phyloP scores from a whole-genome alignment of 2,329 filamentous ascomycete genomes.

The Coniosporium tulheliwenetii region DNA sequence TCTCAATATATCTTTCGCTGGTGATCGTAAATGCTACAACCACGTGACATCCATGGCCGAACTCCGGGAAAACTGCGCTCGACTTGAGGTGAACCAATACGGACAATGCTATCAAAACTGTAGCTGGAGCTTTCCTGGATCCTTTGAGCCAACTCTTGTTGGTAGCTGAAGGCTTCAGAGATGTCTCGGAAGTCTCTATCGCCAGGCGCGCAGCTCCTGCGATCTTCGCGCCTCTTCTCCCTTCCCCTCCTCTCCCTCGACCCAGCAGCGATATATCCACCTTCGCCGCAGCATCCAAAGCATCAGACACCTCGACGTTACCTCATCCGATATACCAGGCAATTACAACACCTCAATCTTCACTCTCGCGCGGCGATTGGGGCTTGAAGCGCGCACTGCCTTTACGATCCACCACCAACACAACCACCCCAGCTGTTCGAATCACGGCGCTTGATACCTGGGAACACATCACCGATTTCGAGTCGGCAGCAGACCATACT shows the following conservation, averaged over 20 bases:
- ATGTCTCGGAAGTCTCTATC: conserved; percentile 17
- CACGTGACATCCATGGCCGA: no score
- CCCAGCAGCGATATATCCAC: conserved; percentile 30
- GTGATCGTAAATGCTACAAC: no score
- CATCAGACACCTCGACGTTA: conserved; percentile 56
- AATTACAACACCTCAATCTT: conserved; percentile 60
- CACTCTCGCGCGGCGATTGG: conserved; percentile 72
- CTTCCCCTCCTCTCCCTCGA: conserved; percentile 60
- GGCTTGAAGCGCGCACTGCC: conserved; percentile 79
- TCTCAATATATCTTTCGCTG: no score
- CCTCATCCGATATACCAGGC: conserved; percentile 70
- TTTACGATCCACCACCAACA: conserved; percentile 54
- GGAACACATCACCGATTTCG: conserved; percentile 81
- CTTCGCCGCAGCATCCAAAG: conserved; percentile 32
- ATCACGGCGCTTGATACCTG: conserved; percentile 67
- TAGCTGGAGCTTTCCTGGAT: no score
- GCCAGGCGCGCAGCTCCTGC: conserved; percentile 54
- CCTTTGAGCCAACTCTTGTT: no score
- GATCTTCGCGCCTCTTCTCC: conserved; percentile 79
- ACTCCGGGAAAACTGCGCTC: no score
- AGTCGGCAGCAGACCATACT: conserved; percentile 66
- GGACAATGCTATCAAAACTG: no score
- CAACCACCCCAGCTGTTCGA: conserved; percentile 56
- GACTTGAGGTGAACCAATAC: no score
- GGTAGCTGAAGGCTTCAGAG: no score